Base-by-base conservation (phyloP, 1,139 yeast species). In the Diutina scorzettiae region DNA sequence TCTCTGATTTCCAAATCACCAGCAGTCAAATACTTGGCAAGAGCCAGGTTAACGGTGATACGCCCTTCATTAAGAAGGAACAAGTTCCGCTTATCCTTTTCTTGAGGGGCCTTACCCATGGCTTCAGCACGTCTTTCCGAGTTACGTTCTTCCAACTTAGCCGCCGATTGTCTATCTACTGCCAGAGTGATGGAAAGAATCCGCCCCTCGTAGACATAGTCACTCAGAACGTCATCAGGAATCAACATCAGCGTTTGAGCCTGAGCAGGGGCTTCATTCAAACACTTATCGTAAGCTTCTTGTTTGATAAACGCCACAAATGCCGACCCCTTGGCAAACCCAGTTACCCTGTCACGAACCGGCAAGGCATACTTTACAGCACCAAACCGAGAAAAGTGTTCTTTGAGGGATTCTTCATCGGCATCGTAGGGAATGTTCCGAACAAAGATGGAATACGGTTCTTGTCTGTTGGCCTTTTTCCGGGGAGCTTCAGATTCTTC, bases 371-470 rank as follows among this genome's bases (percentile, higher is more conserved):
- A 91, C 52, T 83, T 81, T 27, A 91, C 89, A 8, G 84, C 73
- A 8, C 99, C 99, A 56, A 91, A 87, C 50, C 76, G 72, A 45
- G 69, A 63, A 55, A 91, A 91, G 56, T 91, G 97, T 43, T 78
- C 84, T 45, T 69, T 71, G 37, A 91, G 68, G 1, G 81, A 60
- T 45, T 87, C 96, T 42, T 74, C 73, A 29, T 94, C 87, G 7
- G 96, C 94, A 58, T 87, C 96, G 53, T 91, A 93, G 4, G 98
- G 97, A 41, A 93, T 78, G 55, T 91, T 91, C 57, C 97, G 78
- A 7, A 91, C 86, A 57, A 91, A 91, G 20, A 91, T 63, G 8
- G 89, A 71, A 51, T 53, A 81, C n/a, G 74, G 65, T 52, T 81
- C 91, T 57, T 76, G 81, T 57, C 66, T 78, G 58, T 82, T 81